A percentile compares a stretch with the other conserved stretches of the same genome.
These are phyloP conservation scores for Kwoniella dejecticola DNA, from an alignment of 768 basidiomycete genomes.

Conservation along the genomic window DNA sequence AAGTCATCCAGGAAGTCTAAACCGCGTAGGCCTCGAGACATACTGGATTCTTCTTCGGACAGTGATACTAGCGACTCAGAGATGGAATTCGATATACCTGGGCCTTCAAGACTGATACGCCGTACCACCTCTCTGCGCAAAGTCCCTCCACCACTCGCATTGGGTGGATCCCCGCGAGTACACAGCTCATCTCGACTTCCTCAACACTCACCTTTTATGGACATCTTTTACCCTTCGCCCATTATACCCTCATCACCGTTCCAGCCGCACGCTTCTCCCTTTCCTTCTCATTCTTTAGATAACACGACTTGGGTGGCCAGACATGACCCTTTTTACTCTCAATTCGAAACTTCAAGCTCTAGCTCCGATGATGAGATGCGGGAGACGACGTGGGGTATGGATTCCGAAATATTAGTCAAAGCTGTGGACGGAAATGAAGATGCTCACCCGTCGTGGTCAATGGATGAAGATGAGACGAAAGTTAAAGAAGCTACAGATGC, in stretches of 20 bases:
- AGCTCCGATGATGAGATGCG: conserved; percentile 46
- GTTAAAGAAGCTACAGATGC: conserved; percentile 49
- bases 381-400: conserved; percentile 39
- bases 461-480: conserved; percentile 42
- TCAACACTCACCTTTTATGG: conserved; percentile 32
- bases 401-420: conserved; percentile 29
- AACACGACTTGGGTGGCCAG: conserved; percentile 46
- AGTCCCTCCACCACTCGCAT: conserved; percentile 28
- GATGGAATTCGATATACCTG: conserved; percentile 31
- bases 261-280: conserved; percentile 38
- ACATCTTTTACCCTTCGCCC: conserved; percentile 33
- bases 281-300: conserved; percentile 51
- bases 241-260: conserved; percentile 16
- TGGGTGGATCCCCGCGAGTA: conserved; percentile 22
- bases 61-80: conserved; percentile 42
- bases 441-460: conserved; percentile 21
- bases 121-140: conserved; percentile 23
- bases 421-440: conserved; percentile 27
- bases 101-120: conserved; percentile 16
- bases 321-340: conserved; percentile 22
- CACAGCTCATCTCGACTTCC: conserved; percentile 17
- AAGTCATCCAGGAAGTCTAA: conserved; percentile 12
- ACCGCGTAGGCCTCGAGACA: conserved; percentile 7
- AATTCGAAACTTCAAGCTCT: conserved; percentile 42
- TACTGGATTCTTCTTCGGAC: conserved; percentile 40